These are phyloP conservation scores for Pichia sp. DNA, from an alignment of 1,139 yeast species.

Conservation along the genomic window DNA sequence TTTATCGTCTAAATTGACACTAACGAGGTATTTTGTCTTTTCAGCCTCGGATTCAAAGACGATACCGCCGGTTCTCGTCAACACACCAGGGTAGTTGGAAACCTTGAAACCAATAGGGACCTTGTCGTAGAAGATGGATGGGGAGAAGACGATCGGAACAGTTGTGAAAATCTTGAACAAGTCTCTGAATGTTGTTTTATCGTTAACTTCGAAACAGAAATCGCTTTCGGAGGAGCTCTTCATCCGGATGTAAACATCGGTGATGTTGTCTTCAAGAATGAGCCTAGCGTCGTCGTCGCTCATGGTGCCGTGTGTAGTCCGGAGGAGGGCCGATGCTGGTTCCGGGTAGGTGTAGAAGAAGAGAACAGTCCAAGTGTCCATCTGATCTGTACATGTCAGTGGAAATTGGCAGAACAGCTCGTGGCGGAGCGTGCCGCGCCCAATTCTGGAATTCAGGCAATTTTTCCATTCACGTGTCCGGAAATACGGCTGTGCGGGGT, in stretches of 20 bases:
- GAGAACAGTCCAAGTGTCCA: no score
- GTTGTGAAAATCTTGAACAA: slow-evolving; percentile 60
- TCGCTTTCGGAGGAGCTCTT: slow-evolving; percentile 85
- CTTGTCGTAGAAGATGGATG: slow-evolving; percentile 67
- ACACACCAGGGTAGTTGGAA: slow-evolving; percentile 76
- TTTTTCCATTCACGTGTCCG: no score
- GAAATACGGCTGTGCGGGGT: no score
- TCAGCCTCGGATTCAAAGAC: slow-evolving; percentile 64
- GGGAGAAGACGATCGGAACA: slow-evolving; percentile 76
- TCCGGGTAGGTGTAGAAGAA: no score
- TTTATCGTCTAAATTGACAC: slow-evolving; percentile 42
- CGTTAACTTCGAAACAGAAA: slow-evolving; percentile 76
- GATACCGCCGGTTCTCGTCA: slow-evolving; percentile 82
- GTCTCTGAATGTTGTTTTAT: slow-evolving; percentile 55
- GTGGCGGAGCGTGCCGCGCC: no score
- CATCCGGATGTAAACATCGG: slow-evolving; percentile 73
- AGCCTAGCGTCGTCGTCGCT: neutral
- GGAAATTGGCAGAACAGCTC: no score
- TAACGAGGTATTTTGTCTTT: slow-evolving; percentile 41
- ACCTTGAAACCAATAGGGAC: slow-evolving; percentile 66
- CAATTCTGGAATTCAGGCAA: no score
- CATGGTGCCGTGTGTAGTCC: no score
- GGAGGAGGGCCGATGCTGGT: no score
- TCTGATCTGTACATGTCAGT: no score
- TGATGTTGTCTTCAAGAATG: slow-evolving; percentile 3